Conservation (phyloP, 164 flowering plant genomes). For the Vitis rupestris region DNA sequence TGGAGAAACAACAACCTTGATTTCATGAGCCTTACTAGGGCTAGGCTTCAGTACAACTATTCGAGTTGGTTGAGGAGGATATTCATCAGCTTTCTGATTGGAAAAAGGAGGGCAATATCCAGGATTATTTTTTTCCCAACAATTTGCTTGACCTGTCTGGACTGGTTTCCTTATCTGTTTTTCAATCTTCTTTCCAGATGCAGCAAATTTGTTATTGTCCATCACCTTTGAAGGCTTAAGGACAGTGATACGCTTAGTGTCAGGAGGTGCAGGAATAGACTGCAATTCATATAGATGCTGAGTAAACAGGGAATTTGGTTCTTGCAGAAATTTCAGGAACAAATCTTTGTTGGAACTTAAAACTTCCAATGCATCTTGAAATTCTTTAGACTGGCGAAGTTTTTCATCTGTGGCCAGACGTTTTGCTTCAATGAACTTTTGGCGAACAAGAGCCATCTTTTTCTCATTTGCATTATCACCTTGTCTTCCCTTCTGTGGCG, state of each 20-base stretch:
- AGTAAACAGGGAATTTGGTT: constrained; percentile 70
- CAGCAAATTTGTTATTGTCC: constrained; percentile 31
- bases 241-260: constrained; percentile 82
- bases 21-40: constrained; percentile 50
- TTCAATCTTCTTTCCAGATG: constrained; percentile 31
- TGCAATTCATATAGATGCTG: constrained; percentile 46
- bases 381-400: constrained; percentile 78
- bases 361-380: constrained; percentile 85
- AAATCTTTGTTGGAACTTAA: constrained; percentile 75
- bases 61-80: constrained; percentile 48
- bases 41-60: constrained; percentile 81
- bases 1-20: constrained; percentile 46
- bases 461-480: constrained; percentile 42
- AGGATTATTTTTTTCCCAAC: constrained; percentile 30
- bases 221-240: constrained; percentile 75
- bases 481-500: constrained; percentile 37
- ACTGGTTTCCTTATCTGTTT: constrained; percentile 34
- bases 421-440: constrained; percentile 88
- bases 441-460: constrained; percentile 83
- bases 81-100: constrained; percentile 32
- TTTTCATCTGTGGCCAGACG: constrained; percentile 75
- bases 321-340: constrained; percentile 79
- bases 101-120: constrained; percentile 27
- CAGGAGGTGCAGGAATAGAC: constrained; percentile 53
- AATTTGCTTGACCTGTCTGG: constrained; percentile 30